phyloP scores from a whole-genome alignment of 2,329 filamentous ascomycete species.

The Exophiala dermatitidis region DNA sequence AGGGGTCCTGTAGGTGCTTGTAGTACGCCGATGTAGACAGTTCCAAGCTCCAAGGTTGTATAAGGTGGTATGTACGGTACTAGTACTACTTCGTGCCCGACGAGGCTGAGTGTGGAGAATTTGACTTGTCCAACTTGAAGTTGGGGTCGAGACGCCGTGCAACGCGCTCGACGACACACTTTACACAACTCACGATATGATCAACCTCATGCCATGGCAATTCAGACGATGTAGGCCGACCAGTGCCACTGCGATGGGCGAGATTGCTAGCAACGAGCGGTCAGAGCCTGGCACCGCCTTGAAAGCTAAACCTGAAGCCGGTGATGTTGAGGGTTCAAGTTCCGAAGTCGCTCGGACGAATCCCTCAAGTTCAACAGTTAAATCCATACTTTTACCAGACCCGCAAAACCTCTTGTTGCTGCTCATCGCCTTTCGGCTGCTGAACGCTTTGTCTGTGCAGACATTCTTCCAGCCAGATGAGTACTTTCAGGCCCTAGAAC shows the following conservation, averaged over 20 bases:
- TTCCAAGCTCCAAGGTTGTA: too few species aligned
- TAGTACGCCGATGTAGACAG: background rate
- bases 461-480: conserved; percentile 99
- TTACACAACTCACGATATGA: too few species aligned
- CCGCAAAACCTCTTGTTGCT: conserved; percentile 33
- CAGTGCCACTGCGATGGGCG: background rate
- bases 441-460: conserved; percentile 68
- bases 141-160: too few species aligned
- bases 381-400: conserved; percentile 1
- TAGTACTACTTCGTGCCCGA: too few species aligned
- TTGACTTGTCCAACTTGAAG: too few species aligned
- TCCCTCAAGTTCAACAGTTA: background rate
- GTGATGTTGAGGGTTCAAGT: background rate
- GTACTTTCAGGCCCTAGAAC: conserved; percentile 91
- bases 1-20: too few species aligned
- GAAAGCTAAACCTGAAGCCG: background rate
- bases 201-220: too few species aligned
- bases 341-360: background rate
- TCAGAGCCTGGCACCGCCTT: background rate
- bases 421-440: conserved; percentile 61
- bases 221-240: background rate
- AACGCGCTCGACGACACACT: too few species aligned
- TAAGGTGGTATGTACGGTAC: too few species aligned
- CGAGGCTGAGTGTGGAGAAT: too few species aligned
- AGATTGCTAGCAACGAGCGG: conserved; percentile 4